phyloP scores from a whole-genome alignment of 805 yeast genomes.

The Cyberlindnera nakhonratchasimensis region DNA sequence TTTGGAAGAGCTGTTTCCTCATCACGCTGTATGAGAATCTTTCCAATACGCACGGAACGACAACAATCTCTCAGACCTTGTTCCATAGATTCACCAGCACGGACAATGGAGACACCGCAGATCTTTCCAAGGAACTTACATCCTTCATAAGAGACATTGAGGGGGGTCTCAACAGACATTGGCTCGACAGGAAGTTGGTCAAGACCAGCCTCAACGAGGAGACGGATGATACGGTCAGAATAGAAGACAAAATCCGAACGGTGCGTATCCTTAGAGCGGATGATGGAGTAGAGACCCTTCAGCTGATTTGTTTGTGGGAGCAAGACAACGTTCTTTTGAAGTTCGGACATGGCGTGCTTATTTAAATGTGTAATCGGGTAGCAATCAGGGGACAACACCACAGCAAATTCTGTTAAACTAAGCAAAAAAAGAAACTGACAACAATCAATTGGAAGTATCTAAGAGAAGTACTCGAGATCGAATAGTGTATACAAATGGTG shows the following conservation, averaged over 20 bases:
- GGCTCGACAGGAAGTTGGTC: slow-evolving; percentile 89
- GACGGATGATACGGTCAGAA: slow-evolving; percentile 89
- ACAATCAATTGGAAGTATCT: no score
- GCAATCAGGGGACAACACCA: no score
- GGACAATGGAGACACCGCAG: slow-evolving; percentile 95
- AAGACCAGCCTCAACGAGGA: slow-evolving; percentile 92
- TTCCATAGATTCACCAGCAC: slow-evolving; percentile 99
- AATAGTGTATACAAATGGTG: no score
- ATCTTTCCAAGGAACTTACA: slow-evolving; percentile 84
- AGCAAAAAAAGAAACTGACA: background rate
- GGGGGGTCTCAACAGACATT: slow-evolving; percentile 66
- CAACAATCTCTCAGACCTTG: slow-evolving; percentile 97
- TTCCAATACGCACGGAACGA: slow-evolving; percentile 93
- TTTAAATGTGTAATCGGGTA: background rate
- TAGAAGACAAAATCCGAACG: slow-evolving; percentile 94
- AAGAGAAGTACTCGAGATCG: no score
- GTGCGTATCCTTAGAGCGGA: slow-evolving; percentile 74
- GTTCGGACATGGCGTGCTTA: slow-evolving; percentile 6
- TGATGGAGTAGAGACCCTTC: slow-evolving; percentile 81
- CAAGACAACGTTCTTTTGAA: slow-evolving; percentile 53
- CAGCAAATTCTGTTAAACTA: no score
- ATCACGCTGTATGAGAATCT: slow-evolving; percentile 94
- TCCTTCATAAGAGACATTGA: slow-evolving; percentile 70
- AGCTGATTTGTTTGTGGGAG: slow-evolving; percentile 90
- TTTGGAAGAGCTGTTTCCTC: slow-evolving; percentile 96